Percentiles rank a stretch among this genome's conserved stretches.
Conservation (phyloP, 768 basidiomycete genomes). For the Dentipellis sp. region DNA sequence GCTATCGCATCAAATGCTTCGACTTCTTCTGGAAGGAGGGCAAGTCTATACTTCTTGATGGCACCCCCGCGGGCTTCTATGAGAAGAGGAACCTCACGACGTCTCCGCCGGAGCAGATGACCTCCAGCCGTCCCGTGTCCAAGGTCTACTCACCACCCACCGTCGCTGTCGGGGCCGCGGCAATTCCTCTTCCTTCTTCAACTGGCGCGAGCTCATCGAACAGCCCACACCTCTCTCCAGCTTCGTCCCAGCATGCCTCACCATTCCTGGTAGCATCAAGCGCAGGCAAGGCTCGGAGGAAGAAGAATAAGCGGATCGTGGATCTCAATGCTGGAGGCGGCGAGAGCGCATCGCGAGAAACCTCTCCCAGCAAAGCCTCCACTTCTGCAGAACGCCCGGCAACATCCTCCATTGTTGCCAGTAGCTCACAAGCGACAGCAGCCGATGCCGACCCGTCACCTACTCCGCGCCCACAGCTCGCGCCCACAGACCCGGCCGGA, state of each 20-base stretch:
- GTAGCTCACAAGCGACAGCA: not conserved
- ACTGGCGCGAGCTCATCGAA: slow-evolving; percentile 9
- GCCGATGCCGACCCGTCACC: slow-evolving; percentile 2
- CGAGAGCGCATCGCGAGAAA: slow-evolving; percentile 18
- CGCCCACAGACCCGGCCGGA: not conserved
- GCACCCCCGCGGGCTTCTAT: slow-evolving; percentile 56
- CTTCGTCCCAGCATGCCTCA: slow-evolving; percentile 33
- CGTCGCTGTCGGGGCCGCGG: slow-evolving; percentile 41
- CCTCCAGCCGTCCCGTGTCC: slow-evolving; percentile 37
- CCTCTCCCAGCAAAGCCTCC: slow-evolving; percentile 13
- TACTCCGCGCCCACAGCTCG: not conserved
- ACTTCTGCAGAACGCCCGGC: not conserved
- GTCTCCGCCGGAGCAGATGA: slow-evolving; percentile 42
- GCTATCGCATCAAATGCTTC: slow-evolving; percentile 73
- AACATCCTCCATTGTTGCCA: not conserved
- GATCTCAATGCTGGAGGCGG: slow-evolving; percentile 50
- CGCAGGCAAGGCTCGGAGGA: slow-evolving; percentile 42
- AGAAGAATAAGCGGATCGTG: slow-evolving; percentile 61
- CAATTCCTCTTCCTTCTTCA: slow-evolving; percentile 2
- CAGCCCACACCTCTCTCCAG: slow-evolving; percentile 23
- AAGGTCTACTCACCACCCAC: slow-evolving; percentile 50
- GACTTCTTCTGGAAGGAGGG: slow-evolving; percentile 79
- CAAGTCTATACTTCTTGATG: slow-evolving; percentile 72
- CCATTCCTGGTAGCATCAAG: slow-evolving; percentile 32
- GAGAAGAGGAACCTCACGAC: slow-evolving; percentile 54